These are phyloP conservation scores for Hydnomerulius pinastri DNA, from an alignment of 768 basidiomycete genomes.

Conservation along the genomic window DNA sequence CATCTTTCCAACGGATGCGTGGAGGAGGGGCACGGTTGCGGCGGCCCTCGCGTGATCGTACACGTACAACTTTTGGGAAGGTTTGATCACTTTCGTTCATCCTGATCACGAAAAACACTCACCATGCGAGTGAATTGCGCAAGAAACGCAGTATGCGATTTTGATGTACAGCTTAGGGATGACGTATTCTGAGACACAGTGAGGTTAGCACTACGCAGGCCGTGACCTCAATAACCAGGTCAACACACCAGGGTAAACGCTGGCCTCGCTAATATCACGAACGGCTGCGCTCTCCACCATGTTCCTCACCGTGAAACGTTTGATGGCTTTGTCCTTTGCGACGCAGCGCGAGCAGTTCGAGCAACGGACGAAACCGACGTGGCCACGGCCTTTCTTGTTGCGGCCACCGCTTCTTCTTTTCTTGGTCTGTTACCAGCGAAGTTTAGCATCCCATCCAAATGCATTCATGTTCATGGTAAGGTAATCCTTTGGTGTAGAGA, in stretches of 20 bases:
- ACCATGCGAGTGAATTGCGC: conserved; percentile 99
- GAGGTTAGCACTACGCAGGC: neutral
- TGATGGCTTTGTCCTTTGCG: conserved; percentile 99
- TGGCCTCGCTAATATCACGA: conserved; percentile 94
- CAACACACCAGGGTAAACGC: conserved; percentile 82
- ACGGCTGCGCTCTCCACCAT: conserved; percentile 99
- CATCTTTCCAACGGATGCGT: conserved; percentile 93
- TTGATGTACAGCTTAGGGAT: conserved; percentile 98
- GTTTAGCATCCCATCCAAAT: neutral
- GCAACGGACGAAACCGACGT: conserved; percentile 93
- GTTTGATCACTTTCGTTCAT: neutral
- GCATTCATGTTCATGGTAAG: neutral
- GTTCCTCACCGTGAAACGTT: conserved; percentile 98
- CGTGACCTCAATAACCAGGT: neutral
- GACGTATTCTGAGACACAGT: conserved; percentile 70
- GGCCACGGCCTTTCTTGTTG: conserved; percentile 99
- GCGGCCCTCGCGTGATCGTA: conserved; percentile 92
- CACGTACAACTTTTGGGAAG: conserved; percentile 82
- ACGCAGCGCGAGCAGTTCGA: conserved; percentile 99
- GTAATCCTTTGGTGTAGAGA: conserved; percentile 4
- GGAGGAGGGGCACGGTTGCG: conserved; percentile 98
- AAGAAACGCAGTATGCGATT: conserved; percentile 98
- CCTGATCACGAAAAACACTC: conserved; percentile 29
- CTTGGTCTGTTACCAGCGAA: conserved; percentile 72
- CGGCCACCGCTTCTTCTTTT: conserved; percentile 99